phyloP scores from a whole-genome alignment of 2,329 filamentous ascomycete species.

The Trichoderma cornu-damae region DNA sequence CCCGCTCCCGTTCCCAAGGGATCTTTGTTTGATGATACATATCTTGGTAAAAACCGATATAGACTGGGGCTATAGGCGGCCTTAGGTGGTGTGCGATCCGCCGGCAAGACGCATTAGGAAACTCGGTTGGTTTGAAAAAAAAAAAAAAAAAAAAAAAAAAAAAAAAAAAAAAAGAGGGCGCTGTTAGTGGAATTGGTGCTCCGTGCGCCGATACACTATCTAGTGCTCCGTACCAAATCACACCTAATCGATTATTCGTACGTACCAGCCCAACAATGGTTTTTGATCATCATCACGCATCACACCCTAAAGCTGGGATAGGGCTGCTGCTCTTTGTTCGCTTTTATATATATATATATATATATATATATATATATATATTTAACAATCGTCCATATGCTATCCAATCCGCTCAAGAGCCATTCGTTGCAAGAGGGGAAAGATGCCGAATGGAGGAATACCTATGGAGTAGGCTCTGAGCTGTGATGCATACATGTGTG shows the following conservation, averaged over 20 bases:
- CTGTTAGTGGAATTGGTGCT: conserved; percentile 5
- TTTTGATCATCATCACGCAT: too few species aligned
- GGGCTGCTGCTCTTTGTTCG: neutral
- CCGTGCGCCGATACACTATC: neutral
- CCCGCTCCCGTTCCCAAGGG: neutral
- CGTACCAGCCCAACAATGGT: too few species aligned
- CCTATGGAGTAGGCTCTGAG: neutral
- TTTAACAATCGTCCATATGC: too few species aligned
- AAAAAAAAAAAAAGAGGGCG: too few species aligned
- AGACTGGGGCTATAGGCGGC: neutral
- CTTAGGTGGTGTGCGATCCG: neutral
- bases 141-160: too few species aligned
- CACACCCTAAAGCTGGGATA: neutral
- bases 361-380: too few species aligned
- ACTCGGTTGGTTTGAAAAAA: neutral
- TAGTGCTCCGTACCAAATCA: too few species aligned
- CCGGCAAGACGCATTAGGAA: conserved; percentile 14
- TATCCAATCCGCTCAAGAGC: neutral
- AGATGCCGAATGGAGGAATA: neutral
- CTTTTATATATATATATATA: too few species aligned
- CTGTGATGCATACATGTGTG: neutral
- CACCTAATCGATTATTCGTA: too few species aligned
- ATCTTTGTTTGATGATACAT: too few species aligned
- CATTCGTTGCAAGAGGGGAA: conserved; percentile 3
- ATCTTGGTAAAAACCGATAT: neutral